These are phyloP conservation scores for Stevia rebaudiana DNA, from an alignment of 140 eudicot species.

Conservation along the genomic window DNA sequence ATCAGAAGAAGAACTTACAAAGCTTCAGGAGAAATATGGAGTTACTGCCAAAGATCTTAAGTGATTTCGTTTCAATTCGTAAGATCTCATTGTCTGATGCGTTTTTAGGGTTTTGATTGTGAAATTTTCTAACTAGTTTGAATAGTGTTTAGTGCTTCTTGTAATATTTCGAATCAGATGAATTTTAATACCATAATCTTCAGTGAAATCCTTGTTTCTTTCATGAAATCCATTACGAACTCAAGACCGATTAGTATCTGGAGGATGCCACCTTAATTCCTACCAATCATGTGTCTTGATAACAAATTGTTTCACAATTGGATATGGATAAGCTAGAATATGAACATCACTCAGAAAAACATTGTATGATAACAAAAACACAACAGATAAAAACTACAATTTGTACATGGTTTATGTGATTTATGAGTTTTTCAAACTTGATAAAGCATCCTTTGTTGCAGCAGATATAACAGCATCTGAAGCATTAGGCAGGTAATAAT, in stretches of 20 bases:
- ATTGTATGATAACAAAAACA: neutral
- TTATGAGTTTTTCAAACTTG: conserved; percentile 73
- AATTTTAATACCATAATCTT: neutral
- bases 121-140: neutral
- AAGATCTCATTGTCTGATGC: neutral
- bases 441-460: conserved; percentile 79
- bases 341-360: conserved; percentile 6
- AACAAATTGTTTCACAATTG: neutral
- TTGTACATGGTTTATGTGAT: neutral
- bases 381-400: conserved; percentile 3
- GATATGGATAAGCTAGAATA: conserved; percentile 15
- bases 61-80: neutral
- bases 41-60: conserved; percentile 56
- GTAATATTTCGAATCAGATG: neutral
- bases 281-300: neutral
- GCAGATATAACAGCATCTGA: conserved; percentile 96
- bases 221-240: no score
- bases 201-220: no score
- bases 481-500: conserved; percentile 94
- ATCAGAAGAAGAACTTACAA: conserved; percentile 59
- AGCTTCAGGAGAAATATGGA: conserved; percentile 78
- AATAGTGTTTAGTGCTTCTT: neutral
- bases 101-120: conserved; percentile 12
- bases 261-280: neutral
- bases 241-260: no score